Evolutionary conservation across 2,329 filamentous ascomycete genomes (phyloP).

Genomic region (Claviceps sp.): DNA sequence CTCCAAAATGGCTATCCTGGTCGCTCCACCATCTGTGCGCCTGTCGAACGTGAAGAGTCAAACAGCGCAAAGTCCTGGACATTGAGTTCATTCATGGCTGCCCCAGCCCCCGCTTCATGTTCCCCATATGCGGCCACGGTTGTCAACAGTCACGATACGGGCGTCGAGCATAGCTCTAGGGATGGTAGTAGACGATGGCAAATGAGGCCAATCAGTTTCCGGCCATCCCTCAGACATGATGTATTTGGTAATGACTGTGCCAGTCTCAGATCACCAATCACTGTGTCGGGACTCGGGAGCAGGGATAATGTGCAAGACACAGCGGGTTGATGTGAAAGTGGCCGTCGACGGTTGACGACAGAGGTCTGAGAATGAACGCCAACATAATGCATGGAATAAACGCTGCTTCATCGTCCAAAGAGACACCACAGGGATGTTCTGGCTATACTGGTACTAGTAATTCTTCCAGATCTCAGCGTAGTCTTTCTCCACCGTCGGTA

Average conservation of each 20-base stretch:
- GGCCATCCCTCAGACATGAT: slow-evolving; percentile 35
- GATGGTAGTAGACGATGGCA: slow-evolving; percentile 24
- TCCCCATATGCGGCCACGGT: slow-evolving; percentile 37
- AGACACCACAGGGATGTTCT: too few species aligned
- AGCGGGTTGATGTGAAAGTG: slow-evolving; percentile 40
- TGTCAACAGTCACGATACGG: slow-evolving; percentile 21
- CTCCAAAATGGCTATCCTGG: slow-evolving; percentile 50
- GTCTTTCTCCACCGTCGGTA: slow-evolving; percentile 15
- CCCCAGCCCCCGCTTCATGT: slow-evolving; percentile 20
- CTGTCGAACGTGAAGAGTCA: slow-evolving; percentile 56
- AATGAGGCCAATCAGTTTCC: slow-evolving; percentile 47
- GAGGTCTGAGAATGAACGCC: too few species aligned
- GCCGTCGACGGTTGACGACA: too few species aligned
- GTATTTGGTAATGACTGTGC: slow-evolving; percentile 35
- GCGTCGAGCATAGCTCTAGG: slow-evolving; percentile 29
- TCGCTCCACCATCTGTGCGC: slow-evolving; percentile 37
- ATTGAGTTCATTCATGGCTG: slow-evolving; percentile 63
- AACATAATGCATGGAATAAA: too few species aligned
- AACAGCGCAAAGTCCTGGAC: slow-evolving; percentile 71
- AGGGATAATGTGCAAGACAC: slow-evolving; percentile 35
- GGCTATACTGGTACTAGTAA: neutral
- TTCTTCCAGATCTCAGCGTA: slow-evolving; percentile 7
- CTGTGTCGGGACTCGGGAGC: slow-evolving; percentile 50
- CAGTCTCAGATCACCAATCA: slow-evolving; percentile 48
- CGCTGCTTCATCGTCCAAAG: too few species aligned